These are phyloP conservation scores for Thalassiosira exigua DNA, from an alignment of 352 stramenopile genomes.

Conservation along the genomic window DNA sequence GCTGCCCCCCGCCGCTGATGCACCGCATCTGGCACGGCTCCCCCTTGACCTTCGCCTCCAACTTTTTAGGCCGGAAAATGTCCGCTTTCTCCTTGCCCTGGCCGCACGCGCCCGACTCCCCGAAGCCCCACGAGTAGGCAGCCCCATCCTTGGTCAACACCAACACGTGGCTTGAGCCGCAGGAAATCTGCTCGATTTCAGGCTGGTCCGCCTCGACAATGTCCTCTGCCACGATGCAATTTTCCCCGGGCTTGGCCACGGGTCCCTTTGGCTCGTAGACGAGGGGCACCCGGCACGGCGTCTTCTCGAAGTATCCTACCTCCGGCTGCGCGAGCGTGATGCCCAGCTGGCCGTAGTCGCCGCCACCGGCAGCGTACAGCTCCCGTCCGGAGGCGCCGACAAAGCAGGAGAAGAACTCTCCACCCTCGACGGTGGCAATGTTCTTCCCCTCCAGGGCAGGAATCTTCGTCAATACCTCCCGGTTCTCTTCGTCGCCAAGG, in stretches of 20 bases:
- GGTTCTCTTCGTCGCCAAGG: slow-evolving; percentile 84
- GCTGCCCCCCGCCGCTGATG: slow-evolving; percentile 38
- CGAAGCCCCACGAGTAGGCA: slow-evolving; percentile 76
- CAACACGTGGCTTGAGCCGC: slow-evolving; percentile 32
- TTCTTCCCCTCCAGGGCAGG: slow-evolving; percentile 54
- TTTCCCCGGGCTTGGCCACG: slow-evolving; percentile 18
- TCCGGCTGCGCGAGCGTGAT: slow-evolving; percentile 42
- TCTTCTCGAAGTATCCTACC: slow-evolving; percentile 36
- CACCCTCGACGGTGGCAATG: slow-evolving; percentile 87
- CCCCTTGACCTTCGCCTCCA: slow-evolving; percentile 37
- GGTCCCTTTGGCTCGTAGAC: slow-evolving; percentile 19
- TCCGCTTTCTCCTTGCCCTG: slow-evolving; percentile 34
- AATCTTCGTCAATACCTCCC: slow-evolving; percentile 66
- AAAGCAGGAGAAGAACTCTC: slow-evolving; percentile 92
- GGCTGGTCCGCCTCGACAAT: slow-evolving; percentile 49
- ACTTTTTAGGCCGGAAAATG: slow-evolving; percentile 49
- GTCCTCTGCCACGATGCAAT: slow-evolving; percentile 37
- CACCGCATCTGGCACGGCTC: slow-evolving; percentile 26
- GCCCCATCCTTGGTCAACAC: slow-evolving; percentile 54
- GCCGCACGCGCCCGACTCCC: slow-evolving; percentile 40
- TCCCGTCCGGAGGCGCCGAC: slow-evolving; percentile 88
- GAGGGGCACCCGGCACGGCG: slow-evolving; percentile 56
- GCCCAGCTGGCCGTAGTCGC: slow-evolving; percentile 93
- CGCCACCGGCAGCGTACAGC: slow-evolving; percentile 92
- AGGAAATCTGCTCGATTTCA: slow-evolving; percentile 47